Evolutionary conservation across 371 early-diverging fungal genomes (phyloP), one percentile per base, ranked within the genome.

Genomic region (Conidiobolus incongruus): DNA sequence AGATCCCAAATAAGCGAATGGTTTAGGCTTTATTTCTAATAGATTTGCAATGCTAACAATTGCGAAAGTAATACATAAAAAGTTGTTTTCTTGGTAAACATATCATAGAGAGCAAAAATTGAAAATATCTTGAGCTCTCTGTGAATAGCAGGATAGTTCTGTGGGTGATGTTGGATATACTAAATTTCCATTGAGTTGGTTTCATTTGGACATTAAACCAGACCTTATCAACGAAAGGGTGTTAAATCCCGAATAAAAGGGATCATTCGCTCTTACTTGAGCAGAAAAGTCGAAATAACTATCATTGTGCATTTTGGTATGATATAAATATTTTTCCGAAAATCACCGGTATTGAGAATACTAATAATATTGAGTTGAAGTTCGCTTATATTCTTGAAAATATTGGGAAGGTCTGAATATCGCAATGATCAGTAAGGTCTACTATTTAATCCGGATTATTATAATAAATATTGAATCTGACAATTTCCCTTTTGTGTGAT

Each of bases 181-280:
- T n/a, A n/a, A n/a, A n/a, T n/a, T n/a, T n/a, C n/a, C n/a, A n/a
- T n/a, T n/a, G n/a, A n/a, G n/a, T n/a, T n/a, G n/a, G n/a, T n/a
- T n/a, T n/a, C n/a, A n/a, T n/a, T n/a, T 44, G 44, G 26, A n/a
- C 20, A 16, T 23, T 21, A 29, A 10, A 4, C 47, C 47, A 47
- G 4, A 47, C 10, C 21, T 41, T 47, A 17, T 47, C 47, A 16
- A 47, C 42, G n/a, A 38, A 47, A 6, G 47, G 42, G 17, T 47
- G 47, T 24, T 47, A 42, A 17, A 37, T n/a, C 15, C 26, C 40
- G 36, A 47, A 47, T 10, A 47, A 13, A 8, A n/a, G n/a, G 47
- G 47, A 22, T 43, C 43, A 13, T 31, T 33, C 8, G 43, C 33
- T 10, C 17, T 16, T 6, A 20, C 26, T 12, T 43, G 43, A 34